phyloP scores from a whole-genome alignment of 768 basidiomycete species.

The Holtermannia corniformis region DNA sequence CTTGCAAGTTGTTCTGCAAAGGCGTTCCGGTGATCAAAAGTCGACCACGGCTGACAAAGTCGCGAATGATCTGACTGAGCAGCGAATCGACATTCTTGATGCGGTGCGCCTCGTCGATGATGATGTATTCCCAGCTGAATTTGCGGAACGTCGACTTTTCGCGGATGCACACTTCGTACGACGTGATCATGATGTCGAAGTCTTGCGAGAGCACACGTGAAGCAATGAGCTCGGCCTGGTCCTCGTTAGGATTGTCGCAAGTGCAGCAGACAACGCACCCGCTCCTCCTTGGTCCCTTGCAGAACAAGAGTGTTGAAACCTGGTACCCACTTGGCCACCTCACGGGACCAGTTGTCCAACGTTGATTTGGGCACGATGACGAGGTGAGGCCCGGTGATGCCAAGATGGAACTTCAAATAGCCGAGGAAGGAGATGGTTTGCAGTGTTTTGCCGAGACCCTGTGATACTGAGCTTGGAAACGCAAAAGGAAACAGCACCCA shows the following conservation, averaged over 20 bases:
- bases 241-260: background rate
- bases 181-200: constrained; percentile 90
- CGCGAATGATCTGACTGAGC: constrained; percentile 83
- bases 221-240: constrained; percentile 60
- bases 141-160: constrained; percentile 88
- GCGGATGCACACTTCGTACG: constrained; percentile 93
- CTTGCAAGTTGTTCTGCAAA: constrained; percentile 91
- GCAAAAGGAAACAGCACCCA: constrained; percentile 34
- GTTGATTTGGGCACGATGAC: constrained; percentile 99
- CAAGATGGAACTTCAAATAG: constrained; percentile 78
- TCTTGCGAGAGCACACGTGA: constrained; percentile 70
- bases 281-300: constrained; percentile 82
- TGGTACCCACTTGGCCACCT: constrained; percentile 83
- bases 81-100: constrained; percentile 99
- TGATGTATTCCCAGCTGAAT: constrained; percentile 94
- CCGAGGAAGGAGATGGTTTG: constrained; percentile 96
- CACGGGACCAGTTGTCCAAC: constrained; percentile 90
- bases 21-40: constrained; percentile 95
- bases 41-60: constrained; percentile 78
- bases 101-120: constrained; percentile 96
- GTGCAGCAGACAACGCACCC: constrained; percentile 44
- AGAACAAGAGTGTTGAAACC: constrained; percentile 73
- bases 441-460: constrained; percentile 96
- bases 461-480: constrained; percentile 2
- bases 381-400: constrained; percentile 72